Evolutionary conservation across 768 basidiomycete genomes (phyloP).

Genomic region (Leccinum subgranulosum): DNA sequence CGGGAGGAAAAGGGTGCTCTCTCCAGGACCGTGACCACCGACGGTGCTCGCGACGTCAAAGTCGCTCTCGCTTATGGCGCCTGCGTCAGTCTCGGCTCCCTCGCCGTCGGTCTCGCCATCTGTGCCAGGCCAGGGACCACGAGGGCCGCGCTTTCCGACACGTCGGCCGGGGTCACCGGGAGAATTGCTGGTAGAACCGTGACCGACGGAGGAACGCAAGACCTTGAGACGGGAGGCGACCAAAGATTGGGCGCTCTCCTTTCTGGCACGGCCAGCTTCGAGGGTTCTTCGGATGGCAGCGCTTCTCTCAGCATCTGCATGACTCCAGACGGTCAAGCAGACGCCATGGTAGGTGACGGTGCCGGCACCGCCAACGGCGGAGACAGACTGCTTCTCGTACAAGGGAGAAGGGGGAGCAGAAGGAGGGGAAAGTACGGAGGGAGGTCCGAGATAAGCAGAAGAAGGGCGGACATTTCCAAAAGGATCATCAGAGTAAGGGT

Average conservation of each 20-base stretch:
- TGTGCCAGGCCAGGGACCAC: constrained; percentile 68
- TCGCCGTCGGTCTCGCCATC: constrained; percentile 74
- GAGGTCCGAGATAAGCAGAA: constrained; percentile 76
- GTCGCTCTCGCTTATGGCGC: constrained; percentile 82
- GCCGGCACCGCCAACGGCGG: constrained; percentile 37
- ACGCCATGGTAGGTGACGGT: constrained; percentile 82
- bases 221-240: constrained; percentile 66
- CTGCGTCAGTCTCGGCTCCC: constrained; percentile 64
- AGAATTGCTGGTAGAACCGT: constrained; percentile 40
- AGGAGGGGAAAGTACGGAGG: constrained; percentile 51
- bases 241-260: constrained; percentile 75
- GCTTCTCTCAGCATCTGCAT: constrained; percentile 86
- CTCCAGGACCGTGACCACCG: constrained; percentile 73
- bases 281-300: constrained; percentile 80
- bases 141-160: constrained; percentile 56
- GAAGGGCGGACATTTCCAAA: constrained; percentile 68
- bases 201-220: constrained; percentile 51
- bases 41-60: constrained; percentile 79
- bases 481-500: constrained; percentile 73
- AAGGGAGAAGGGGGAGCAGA: constrained; percentile 25
- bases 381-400: constrained; percentile 29
- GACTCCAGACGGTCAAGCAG: constrained; percentile 93
- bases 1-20: constrained; percentile 84
- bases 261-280: constrained; percentile 73
- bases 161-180: constrained; percentile 54